phyloP scores from a whole-genome alignment of 768 basidiomycete genomes.

The Leucogyrophana mollusca region DNA sequence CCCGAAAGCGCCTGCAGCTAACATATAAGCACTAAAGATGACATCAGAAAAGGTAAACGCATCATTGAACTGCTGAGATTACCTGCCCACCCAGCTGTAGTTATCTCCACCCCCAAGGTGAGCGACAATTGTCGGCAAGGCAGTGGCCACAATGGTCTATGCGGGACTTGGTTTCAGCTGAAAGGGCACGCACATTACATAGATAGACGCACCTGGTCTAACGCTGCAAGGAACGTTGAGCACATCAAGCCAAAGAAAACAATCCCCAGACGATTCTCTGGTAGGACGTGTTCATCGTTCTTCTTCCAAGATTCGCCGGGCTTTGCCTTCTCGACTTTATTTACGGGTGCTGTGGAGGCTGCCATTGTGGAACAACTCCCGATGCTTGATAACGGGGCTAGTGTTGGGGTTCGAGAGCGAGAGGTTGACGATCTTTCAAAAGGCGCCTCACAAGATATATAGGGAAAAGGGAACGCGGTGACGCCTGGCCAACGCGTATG shows the following conservation, averaged over 20 bases:
- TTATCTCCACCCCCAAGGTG: conserved; percentile 59
- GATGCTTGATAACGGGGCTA: too few species aligned
- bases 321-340: conserved; percentile 18
- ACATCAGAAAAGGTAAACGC: conserved; percentile 3
- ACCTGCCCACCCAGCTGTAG: conserved; percentile 79
- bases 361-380: conserved; percentile 14
- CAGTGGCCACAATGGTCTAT: conserved; percentile 70
- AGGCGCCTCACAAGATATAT: too few species aligned
- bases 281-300: conserved; percentile 55
- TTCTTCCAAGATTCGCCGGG: conserved; percentile 56
- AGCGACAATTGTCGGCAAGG: conserved; percentile 72
- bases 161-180: background rate
- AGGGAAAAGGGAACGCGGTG: too few species aligned
- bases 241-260: conserved; percentile 31
- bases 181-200: background rate
- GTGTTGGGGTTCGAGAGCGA: too few species aligned
- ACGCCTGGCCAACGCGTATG: too few species aligned
- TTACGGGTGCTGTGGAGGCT: background rate
- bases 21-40: conserved; percentile 66
- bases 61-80: conserved; percentile 9
- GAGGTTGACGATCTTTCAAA: too few species aligned
- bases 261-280: conserved; percentile 25
- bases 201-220: conserved; percentile 62
- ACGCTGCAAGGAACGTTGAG: conserved; percentile 39
- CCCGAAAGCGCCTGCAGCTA: conserved; percentile 62